Evolutionary conservation across 495 filamentous ascomycete genomes (phyloP), one percentile per base, ranked within the genome.

Genomic region (Tricharina praecox): DNA sequence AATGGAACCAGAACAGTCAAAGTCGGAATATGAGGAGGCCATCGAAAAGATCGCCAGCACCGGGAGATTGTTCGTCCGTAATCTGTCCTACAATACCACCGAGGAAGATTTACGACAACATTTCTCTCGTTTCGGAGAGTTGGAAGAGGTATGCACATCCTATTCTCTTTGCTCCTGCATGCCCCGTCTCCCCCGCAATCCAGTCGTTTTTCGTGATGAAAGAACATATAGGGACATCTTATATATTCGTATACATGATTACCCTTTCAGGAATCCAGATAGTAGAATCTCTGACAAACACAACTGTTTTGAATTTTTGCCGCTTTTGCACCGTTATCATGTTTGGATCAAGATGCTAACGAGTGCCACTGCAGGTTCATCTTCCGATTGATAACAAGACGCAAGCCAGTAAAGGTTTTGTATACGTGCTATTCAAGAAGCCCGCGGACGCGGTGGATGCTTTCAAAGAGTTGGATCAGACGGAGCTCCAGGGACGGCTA

Each of bases 161-260:
- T n/a, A n/a, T n/a, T n/a, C n/a, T n/a, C n/a, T n/a, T 25, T 2
- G 44, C 51, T 49, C 41, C 49, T 48, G 18, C 13, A 10, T 26
- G 15, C 47, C 32, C 46, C 53, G 30, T 28, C 66, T 50, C 13
- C 44, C 50, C 36, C 43, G 42, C n/a, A 39, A 28, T 30, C 32
- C 41, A 40, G 42, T 50, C 50, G 54, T 58, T 62, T 72, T 70
- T 66, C 60, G 70, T 87, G 88, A 95, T 95, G 88, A 95, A 79
- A 65, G 75, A 75, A 38, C 80, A 76, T 88, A 94, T 96, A 96
- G 90, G 90, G 90, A 95, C 88, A 96, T 73, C 86, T 81, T 77
- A 46, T 11, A n/a, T 21, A 95, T 90, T 78, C 40, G 26, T 43
- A 79, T 81, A 82, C 76, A 81, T 81, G 71, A 75, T 70, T 78